Evolutionary conservation across 2,329 filamentous ascomycete species (phyloP).

Genomic region (Xylogone sp.): DNA sequence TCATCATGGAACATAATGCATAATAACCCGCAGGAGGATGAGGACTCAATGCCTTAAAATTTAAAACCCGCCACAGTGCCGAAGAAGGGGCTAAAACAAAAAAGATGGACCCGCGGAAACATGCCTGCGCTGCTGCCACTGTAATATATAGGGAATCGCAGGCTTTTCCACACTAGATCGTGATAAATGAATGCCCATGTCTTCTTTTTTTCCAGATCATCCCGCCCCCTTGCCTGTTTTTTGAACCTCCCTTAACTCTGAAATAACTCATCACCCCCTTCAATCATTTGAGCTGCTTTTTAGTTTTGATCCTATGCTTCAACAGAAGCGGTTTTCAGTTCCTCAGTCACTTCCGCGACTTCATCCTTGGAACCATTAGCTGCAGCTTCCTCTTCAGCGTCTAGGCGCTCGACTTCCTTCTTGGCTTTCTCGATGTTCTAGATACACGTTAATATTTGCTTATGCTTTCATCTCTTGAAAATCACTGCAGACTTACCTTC

Average conservation of each 20-base stretch:
- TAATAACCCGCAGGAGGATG: not conserved
- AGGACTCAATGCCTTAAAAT: not conserved
- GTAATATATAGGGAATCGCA: too few species aligned
- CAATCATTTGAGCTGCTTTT: too few species aligned
- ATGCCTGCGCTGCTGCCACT: too few species aligned
- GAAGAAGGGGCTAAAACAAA: conserved; percentile 19
- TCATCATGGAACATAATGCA: not conserved
- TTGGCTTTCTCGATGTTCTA: conserved; percentile 97
- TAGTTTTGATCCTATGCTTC: conserved; percentile 42
- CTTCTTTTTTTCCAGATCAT: too few species aligned
- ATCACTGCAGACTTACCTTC: conserved; percentile 64
- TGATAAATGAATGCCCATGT: too few species aligned
- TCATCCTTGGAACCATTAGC: conserved; percentile 37
- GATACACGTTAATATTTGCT: conserved; percentile 12
- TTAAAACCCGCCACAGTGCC: conserved; percentile 27
- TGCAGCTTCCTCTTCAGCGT: conserved; percentile 57
- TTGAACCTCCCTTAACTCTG: too few species aligned
- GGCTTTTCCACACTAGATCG: too few species aligned
- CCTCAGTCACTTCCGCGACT: conserved; percentile 52
- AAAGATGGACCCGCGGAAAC: too few species aligned
- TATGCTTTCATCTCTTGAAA: too few species aligned
- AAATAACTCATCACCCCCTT: too few species aligned
- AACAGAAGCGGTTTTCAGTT: conserved; percentile 56
- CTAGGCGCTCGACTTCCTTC: conserved; percentile 88
- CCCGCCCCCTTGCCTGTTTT: too few species aligned